A percentile compares a stretch with the other conserved stretches of the same genome.
Conservation (phyloP, 371 early-diverging fungal species). For the Apophysomyces variabilis region DNA sequence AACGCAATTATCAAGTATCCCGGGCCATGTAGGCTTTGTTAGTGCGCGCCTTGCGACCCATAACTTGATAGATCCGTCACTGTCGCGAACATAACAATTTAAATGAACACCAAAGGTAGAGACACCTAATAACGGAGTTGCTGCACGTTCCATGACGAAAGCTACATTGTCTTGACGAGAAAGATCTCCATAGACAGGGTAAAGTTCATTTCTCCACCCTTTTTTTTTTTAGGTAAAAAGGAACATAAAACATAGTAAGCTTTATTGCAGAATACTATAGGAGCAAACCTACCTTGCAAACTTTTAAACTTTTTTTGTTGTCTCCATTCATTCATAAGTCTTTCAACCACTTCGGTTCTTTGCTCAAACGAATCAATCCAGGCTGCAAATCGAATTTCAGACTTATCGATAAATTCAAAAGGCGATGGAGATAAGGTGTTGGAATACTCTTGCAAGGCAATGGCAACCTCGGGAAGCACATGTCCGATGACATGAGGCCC, state of each 20-base stretch:
- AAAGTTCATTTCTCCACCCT: conserved; percentile 72
- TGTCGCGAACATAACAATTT: conserved; percentile 67
- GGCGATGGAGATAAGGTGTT: conserved; percentile 16
- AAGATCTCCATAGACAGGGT: conserved; percentile 72
- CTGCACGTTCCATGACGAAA: conserved; percentile 82
- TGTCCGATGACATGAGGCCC: conserved; percentile 42
- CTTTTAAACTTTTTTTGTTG: conserved; percentile 30
- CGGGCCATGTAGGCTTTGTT: conserved; percentile 89
- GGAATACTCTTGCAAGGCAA: conserved; percentile 37
- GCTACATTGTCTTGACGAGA: conserved; percentile 48
- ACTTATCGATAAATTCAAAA: conserved; percentile 35
- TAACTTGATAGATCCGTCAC: conserved; percentile 62
- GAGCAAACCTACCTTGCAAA: conserved; percentile 24
- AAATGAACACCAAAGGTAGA: conserved; percentile 83
- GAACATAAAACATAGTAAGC: conserved; percentile 1
- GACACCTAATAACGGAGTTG: conserved; percentile 78
- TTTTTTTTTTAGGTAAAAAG: not conserved
- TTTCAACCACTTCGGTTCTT: conserved; percentile 40
- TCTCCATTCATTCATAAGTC: conserved; percentile 50
- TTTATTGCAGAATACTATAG: too few relatives aligned
- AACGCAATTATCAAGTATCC: conserved; percentile 84
- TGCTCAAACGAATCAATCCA: conserved; percentile 40
- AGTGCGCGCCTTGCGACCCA: conserved; percentile 85
- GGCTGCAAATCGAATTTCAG: conserved; percentile 26
- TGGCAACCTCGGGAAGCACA: conserved; percentile 35